Base-by-base conservation (phyloP, 306 rosid species). In the Acacia confusa region DNA sequence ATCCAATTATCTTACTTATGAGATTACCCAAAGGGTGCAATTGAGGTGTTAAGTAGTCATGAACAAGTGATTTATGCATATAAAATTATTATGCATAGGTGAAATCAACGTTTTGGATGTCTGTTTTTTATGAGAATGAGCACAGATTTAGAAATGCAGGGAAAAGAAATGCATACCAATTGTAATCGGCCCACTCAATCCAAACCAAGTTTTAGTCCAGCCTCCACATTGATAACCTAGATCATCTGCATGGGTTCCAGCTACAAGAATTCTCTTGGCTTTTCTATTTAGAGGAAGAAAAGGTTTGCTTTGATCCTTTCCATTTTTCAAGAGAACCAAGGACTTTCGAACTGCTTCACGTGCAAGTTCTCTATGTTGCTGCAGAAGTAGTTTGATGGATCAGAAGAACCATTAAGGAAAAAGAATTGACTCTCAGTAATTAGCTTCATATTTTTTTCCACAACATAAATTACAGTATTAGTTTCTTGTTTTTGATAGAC, bases 141-240 rank as follows among this genome's bases (percentile, higher is more conserved):
- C 40, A 28, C n/a, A 63, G 36, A 13, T 69, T 82, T 11, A 45
- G 44, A 22, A 36, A 36, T 36, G 53, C 53, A 41, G 24, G 32
- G 16, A 43, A 43, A 24, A 43, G 20, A 43, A n/a, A 41, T 43
- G 45, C 86, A 63, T 92, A 91, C 97, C 97, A 45, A 88, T 40
- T 11, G 97, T 91, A 43, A 89, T 90, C 80, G 82, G 84, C 70
- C 98, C 97, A 28, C 89, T 81, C n/a, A 70, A 7, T 60, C 97
- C 98, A 79, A 60, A 47, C 95, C 92, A 90, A 43, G 91, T 84
- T 64, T 75, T 81, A 4, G 97, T 95, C 97, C 97, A 91, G 74
- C 98, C 97, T 69, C 98, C 97, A 70, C 98, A 91, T 72, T 92
- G 98, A 84, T 63, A 92, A 63, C 98, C 98, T 64, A 95, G 92